phyloP scores from a whole-genome alignment of 2,329 filamentous ascomycete genomes.

The Ascochyta clinopodiicola region DNA sequence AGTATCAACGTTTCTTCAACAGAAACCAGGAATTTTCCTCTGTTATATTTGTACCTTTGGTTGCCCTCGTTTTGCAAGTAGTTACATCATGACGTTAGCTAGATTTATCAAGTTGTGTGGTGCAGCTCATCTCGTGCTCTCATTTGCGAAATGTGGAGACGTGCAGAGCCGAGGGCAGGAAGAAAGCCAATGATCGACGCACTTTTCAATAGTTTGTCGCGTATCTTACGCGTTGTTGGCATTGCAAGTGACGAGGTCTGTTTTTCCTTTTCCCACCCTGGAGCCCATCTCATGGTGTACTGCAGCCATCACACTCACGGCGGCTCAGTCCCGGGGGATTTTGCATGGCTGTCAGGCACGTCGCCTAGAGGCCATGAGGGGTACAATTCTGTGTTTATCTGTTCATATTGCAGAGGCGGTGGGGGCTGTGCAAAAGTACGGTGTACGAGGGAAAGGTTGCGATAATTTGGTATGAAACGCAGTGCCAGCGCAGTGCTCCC shows the following conservation, averaged over 20 bases:
- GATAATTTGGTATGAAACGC: conserved; percentile 35
- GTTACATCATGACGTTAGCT: background rate
- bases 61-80: background rate
- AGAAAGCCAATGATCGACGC: conserved; percentile 1
- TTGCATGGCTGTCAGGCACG: background rate
- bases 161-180: background rate
- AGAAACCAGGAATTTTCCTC: conserved; percentile 14
- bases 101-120: background rate
- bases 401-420: conserved; percentile 1
- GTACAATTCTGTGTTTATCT: conserved; percentile 4
- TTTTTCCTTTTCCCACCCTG: background rate
- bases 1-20: conserved; percentile 29
- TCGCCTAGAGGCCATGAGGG: background rate
- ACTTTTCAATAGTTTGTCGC: background rate
- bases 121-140: background rate
- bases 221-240: background rate
- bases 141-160: conserved; percentile 3
- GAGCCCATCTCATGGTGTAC: background rate
- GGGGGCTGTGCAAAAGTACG: conserved; percentile 15
- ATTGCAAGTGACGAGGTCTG: conserved; percentile 1
- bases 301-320: background rate
- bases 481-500: conserved; percentile 20
- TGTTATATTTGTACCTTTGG: background rate
- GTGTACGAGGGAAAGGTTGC: conserved; percentile 10
- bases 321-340: background rate